Percentiles rank a stretch among this genome's conserved stretches.
Conservation (phyloP, 139 green algal genomes). For the Auxenochlorella protothecoides region DNA sequence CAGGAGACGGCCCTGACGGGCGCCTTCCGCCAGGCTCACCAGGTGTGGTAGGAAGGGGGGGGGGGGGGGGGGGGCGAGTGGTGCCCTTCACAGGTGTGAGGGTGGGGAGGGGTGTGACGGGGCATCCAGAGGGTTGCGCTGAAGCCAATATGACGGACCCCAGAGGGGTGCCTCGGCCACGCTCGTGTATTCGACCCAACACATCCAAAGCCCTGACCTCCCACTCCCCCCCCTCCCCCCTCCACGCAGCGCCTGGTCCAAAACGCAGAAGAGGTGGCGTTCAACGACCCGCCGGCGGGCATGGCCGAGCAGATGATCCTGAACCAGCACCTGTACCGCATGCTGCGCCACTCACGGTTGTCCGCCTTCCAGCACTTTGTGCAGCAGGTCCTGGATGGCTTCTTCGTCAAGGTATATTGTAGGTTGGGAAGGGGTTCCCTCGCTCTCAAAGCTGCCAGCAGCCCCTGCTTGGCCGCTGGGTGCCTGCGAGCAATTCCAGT, state of each 20-base stretch:
- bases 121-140: too few relatives aligned
- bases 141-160: too few relatives aligned
- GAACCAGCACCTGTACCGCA: conserved; percentile 79
- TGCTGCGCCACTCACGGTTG: conserved; percentile 67
- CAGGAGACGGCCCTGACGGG: conserved; percentile 65
- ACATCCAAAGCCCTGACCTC: background rate
- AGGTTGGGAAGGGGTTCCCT: background rate
- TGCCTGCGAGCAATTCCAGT: too few relatives aligned
- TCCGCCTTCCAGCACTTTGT: conserved; percentile 76
- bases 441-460: background rate
- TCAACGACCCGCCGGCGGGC: conserved; percentile 80
- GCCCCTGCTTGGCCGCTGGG: too few relatives aligned
- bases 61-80: too few relatives aligned
- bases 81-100: too few relatives aligned
- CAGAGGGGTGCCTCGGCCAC: background rate
- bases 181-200: background rate
- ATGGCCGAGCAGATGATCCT: conserved; percentile 77
- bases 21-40: conserved; percentile 42
- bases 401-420: conserved; percentile 60
- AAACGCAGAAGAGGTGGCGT: conserved; percentile 75
- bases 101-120: too few relatives aligned
- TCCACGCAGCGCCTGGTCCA: conserved; percentile 50
- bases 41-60: too few relatives aligned
- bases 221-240: background rate
- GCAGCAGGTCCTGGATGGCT: conserved; percentile 75